Conservation (phyloP, 306 rosid species). For the Fragaria ananassa region DNA sequence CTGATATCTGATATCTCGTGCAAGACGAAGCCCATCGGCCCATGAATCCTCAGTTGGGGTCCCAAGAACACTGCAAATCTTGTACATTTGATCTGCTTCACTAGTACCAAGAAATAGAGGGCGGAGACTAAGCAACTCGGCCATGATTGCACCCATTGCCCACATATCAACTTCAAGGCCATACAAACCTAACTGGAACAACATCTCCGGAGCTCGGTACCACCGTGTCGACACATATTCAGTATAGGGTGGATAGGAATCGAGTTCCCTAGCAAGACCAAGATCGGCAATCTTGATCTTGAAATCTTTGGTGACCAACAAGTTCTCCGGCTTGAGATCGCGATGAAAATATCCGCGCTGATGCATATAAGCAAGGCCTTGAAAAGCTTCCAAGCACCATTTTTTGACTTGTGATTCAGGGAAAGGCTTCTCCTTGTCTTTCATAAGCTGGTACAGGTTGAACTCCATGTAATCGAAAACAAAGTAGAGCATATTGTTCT, state of each 20-base stretch:
- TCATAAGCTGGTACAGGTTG: background rate
- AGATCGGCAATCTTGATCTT: slow-evolving; percentile 5
- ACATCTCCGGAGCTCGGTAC: slow-evolving; percentile 9
- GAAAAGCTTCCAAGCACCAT: background rate
- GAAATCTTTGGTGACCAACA: background rate
- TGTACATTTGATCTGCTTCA: background rate
- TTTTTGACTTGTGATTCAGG: background rate
- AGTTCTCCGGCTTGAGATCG: slow-evolving; percentile 6
- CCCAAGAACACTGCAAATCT: slow-evolving; percentile 7
- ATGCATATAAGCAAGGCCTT: slow-evolving; percentile 4
- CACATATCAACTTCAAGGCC: slow-evolving; percentile 4
- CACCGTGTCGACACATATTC: background rate
- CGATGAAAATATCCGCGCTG: background rate
- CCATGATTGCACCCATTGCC: slow-evolving; percentile 15
- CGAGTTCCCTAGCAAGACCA: background rate
- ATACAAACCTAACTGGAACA: background rate
- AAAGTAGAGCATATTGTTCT: background rate
- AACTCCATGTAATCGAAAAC: background rate
- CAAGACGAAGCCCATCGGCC: background rate
- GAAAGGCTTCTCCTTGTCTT: background rate
- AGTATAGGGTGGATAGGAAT: background rate
- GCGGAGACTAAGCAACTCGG: background rate
- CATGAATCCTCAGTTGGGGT: background rate
- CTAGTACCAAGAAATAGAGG: background rate
- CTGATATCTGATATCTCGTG: background rate